Percentiles rank a stretch among this genome's conserved stretches.
phyloP scores from a whole-genome alignment of 345 rosid species.

The Gynandropsis gynandra region DNA sequence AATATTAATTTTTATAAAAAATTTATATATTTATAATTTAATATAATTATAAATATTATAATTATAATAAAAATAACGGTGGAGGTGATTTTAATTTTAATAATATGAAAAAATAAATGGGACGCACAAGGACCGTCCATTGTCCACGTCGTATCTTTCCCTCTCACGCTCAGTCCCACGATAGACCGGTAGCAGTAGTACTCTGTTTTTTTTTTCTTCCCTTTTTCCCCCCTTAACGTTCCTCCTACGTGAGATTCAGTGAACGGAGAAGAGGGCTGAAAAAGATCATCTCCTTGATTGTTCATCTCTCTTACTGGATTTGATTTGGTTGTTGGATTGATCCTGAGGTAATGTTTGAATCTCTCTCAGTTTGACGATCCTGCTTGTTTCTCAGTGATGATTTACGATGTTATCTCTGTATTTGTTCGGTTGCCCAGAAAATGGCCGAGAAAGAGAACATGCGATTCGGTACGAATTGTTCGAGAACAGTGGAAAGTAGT shows the following conservation, averaged over 20 bases:
- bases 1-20: too few relatives aligned
- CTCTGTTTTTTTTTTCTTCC: too few relatives aligned
- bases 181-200: too few relatives aligned
- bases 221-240: slow-evolving; percentile 20
- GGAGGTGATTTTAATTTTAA: slow-evolving; percentile 15
- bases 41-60: background rate
- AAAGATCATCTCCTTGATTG: slow-evolving; percentile 10
- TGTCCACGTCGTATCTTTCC: slow-evolving; percentile 8
- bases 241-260: slow-evolving; percentile 23
- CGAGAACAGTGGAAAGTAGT: background rate
- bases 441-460: background rate
- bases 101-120: slow-evolving; percentile 10
- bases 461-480: background rate
- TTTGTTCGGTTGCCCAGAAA: slow-evolving; percentile 18
- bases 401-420: slow-evolving; percentile 2
- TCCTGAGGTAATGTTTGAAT: slow-evolving; percentile 18
- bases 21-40: too few relatives aligned
- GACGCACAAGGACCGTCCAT: slow-evolving; percentile 14
- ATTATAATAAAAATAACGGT: slow-evolving; percentile 4
- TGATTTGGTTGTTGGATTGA: background rate
- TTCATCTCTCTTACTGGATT: background rate
- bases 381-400: background rate
- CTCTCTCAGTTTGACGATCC: slow-evolving; percentile 7
- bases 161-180: slow-evolving; percentile 22
- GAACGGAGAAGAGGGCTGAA: slow-evolving; percentile 1